Conservation (phyloP, 192 early-diverging fungal species). For the Coemansia asiatica region DNA sequence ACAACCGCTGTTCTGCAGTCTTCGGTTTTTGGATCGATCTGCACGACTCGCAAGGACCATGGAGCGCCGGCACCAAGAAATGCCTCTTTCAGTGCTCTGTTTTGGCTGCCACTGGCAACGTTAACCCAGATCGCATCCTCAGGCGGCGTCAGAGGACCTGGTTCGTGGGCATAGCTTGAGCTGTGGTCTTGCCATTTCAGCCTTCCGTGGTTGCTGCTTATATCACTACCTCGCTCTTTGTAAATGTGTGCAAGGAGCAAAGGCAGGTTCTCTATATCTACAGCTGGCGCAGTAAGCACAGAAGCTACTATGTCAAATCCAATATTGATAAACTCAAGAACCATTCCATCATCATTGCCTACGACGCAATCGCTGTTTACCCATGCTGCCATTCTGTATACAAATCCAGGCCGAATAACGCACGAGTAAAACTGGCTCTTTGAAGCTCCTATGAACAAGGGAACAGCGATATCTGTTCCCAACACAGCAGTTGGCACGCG, state of each 20-base stretch:
- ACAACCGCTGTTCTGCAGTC: constrained; percentile 17
- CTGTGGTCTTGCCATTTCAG: constrained; percentile 8
- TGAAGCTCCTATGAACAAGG: constrained; percentile 29
- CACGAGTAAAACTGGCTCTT: constrained; percentile 22
- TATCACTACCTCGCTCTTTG: neutral
- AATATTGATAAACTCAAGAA: constrained; percentile 27
- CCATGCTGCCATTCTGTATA: constrained; percentile 26
- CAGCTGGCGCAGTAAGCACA: constrained; percentile 8
- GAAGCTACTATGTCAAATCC: constrained; percentile 15
- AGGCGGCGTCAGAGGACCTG: constrained; percentile 11
- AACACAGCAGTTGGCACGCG: constrained; percentile 35
- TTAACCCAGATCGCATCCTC: constrained; percentile 27
- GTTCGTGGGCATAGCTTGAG: constrained; percentile 10
- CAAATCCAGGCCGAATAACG: constrained; percentile 17
- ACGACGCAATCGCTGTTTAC: neutral
- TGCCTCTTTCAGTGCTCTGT: constrained; percentile 5
- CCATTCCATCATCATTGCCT: neutral
- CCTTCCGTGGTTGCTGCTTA: constrained; percentile 14
- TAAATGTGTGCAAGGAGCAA: constrained; percentile 24
- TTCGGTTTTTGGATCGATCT: constrained; percentile 12
- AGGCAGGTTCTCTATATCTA: constrained; percentile 21
- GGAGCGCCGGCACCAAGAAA: constrained; percentile 33
- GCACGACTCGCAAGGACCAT: constrained; percentile 30
- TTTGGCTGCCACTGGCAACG: neutral
- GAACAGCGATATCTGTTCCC: constrained; percentile 28